Conservation (phyloP, 129 eudicot genomes). For the Lactuca saligna region DNA sequence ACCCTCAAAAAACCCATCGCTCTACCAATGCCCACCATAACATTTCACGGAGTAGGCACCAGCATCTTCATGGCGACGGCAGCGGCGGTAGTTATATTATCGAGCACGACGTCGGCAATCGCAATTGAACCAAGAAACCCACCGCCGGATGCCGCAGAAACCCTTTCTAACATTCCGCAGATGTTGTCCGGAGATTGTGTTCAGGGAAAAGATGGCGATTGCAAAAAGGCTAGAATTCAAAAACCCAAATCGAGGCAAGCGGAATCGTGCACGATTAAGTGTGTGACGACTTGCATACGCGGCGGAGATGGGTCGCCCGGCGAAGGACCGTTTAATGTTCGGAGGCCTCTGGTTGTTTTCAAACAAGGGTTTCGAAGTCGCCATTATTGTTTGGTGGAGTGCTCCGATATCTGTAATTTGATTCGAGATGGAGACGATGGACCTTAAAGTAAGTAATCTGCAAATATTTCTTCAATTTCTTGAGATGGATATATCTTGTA, state of each 20-base stretch:
- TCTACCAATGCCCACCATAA: slow-evolving; percentile 13
- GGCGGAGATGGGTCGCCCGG: slow-evolving; percentile 95
- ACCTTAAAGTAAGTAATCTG: slow-evolving; percentile 27
- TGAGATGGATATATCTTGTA: slow-evolving; percentile 14
- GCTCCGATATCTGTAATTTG: slow-evolving; percentile 92
- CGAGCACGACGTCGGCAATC: slow-evolving; percentile 34
- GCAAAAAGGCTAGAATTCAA: slow-evolving; percentile 69
- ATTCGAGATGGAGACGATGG: slow-evolving; percentile 91
- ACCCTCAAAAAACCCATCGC: slow-evolving; percentile 18
- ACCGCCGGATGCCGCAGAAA: slow-evolving; percentile 57
- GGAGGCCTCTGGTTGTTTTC: slow-evolving; percentile 86
- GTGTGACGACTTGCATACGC: slow-evolving; percentile 74
- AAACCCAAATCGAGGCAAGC: slow-evolving; percentile 86
- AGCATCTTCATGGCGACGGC: slow-evolving; percentile 29
- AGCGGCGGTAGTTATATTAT: slow-evolving; percentile 28
- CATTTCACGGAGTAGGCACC: slow-evolving; percentile 3
- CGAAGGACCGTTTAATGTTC: slow-evolving; percentile 81
- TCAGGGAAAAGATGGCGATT: slow-evolving; percentile 42
- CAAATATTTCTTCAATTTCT: background rate
- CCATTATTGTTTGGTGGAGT: slow-evolving; percentile 85
- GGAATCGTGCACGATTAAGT: slow-evolving; percentile 74
- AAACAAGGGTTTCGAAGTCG: slow-evolving; percentile 89
- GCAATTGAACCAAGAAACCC: slow-evolving; percentile 40
- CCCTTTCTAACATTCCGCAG: slow-evolving; percentile 75
- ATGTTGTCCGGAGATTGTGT: slow-evolving; percentile 62